Evolutionary conservation across 192 early-diverging fungal species (phyloP).

Genomic region (Glomus cerebriforme): DNA sequence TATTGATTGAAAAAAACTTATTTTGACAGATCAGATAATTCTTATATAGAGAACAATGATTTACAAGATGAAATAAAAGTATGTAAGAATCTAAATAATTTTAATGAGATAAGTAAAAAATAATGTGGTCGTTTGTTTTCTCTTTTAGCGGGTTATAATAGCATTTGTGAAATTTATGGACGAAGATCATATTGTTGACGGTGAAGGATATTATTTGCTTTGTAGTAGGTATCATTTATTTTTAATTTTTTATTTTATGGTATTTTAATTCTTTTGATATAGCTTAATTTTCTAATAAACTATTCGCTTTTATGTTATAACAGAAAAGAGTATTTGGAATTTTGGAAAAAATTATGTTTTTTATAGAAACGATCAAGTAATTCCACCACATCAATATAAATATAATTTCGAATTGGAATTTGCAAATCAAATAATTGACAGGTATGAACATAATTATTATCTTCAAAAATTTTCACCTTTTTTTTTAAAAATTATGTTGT

Average conservation of each 20-base stretch:
- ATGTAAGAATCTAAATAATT: neutral
- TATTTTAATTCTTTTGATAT: neutral
- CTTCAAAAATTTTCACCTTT: too few relatives aligned
- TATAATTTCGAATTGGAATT: neutral
- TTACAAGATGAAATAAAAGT: neutral
- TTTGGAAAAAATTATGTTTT: neutral
- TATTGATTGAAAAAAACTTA: neutral
- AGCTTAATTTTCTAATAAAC: neutral
- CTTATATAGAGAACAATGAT: neutral
- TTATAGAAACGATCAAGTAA: neutral
- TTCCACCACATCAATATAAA: neutral
- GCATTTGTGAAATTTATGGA: neutral
- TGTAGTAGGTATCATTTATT: neutral
- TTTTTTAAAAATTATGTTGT: neutral
- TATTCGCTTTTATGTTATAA: neutral
- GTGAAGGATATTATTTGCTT: neutral
- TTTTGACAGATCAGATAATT: neutral
- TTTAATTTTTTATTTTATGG: neutral
- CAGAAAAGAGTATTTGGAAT: neutral
- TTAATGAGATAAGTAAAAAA: neutral
- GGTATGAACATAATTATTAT: neutral
- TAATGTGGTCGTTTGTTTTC: neutral
- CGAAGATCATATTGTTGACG: neutral
- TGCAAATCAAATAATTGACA: neutral
- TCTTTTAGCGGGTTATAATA: neutral